Evolutionary conservation across 441 rosid genomes (phyloP), one percentile per base, ranked within the genome.

Genomic region (Hura crepitans): DNA sequence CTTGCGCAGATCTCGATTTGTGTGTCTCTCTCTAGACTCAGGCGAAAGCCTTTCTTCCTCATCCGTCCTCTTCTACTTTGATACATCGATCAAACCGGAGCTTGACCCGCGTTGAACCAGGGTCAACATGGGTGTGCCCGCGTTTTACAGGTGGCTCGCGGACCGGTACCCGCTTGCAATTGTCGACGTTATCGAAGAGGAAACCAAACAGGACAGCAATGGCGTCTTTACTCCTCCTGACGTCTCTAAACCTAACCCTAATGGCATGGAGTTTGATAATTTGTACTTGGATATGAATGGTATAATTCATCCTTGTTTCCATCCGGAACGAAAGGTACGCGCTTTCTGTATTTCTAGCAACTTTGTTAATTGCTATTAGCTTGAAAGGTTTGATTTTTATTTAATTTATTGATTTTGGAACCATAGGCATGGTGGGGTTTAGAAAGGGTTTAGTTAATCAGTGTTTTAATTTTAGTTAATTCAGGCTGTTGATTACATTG

Each of bases 71-170:
- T 39, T 39, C 45, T 39, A 39, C 45, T 39, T 6, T 39, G 45
- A 39, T 13, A 7, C 45, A 39, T 6, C 45, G 9, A 39, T 39
- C 45, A 2, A 39, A 39, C 45, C 11, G 45, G 45, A 39, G 45
- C 45, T 39, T 7, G 45, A 39, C 45, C 45, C 45, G 45, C 13
- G 9, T 39, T 13, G 9, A 13, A 39, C 45, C 45, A 39, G 12
- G 45, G 45, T 39, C 45, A 4, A 0, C 45, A 39, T 39, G 45
- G 45, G 45, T 2, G 45, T 95, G 7, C 99, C 99, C 1, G 95
- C 98, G 73, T 95, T 95, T 72, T 92, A 90, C 86, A 77, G 87
- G 85, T 92, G 97, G 97, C 90, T 95, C 23, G 96, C 96, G n/a
- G 98, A 95, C 84, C 89, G 98, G 42, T 95, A 91, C 76, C 92